A percentile compares a stretch with the other conserved stretches of the same genome.
phyloP scores from a whole-genome alignment of 2,329 filamentous ascomycete genomes.

The Cryphonectria naterciae region DNA sequence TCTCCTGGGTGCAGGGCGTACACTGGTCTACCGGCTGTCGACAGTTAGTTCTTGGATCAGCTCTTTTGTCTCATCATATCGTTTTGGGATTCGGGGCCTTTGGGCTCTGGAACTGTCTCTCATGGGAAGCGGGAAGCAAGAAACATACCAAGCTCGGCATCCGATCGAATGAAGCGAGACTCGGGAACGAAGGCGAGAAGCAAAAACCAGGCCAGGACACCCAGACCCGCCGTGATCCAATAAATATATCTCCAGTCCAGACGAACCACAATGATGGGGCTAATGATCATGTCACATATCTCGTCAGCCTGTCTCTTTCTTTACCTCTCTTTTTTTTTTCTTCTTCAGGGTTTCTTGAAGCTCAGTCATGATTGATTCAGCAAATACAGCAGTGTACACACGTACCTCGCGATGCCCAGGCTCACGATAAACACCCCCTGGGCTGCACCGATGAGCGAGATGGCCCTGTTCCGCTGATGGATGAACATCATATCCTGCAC shows the following conservation, averaged over 20 bases:
- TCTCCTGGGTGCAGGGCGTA: slow-evolving; percentile 34
- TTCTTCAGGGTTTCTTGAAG: neutral
- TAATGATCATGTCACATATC: neutral
- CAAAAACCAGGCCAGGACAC: slow-evolving; percentile 37
- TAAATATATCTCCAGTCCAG: slow-evolving; percentile 40
- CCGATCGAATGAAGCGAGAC: slow-evolving; percentile 35
- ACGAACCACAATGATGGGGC: slow-evolving; percentile 35
- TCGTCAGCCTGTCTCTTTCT: neutral
- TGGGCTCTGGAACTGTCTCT: too few relatives aligned
- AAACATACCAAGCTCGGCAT: slow-evolving; percentile 34
- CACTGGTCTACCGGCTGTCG: slow-evolving; percentile 33
- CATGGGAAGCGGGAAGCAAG: neutral
- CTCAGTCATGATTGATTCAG: neutral
- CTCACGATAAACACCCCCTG: slow-evolving; percentile 38
- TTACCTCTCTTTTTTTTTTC: neutral
- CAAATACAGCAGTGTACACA: neutral
- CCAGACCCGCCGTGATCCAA: slow-evolving; percentile 38
- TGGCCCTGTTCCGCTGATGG: slow-evolving; percentile 38
- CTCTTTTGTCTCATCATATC: too few relatives aligned
- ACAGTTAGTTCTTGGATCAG: too few relatives aligned
- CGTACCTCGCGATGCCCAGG: slow-evolving; percentile 34
- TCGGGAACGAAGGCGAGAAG: slow-evolving; percentile 38
- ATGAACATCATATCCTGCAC: slow-evolving; percentile 42
- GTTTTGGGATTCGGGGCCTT: too few relatives aligned
- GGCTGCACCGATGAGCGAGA: slow-evolving; percentile 26